Evolutionary conservation across 31 red algal species (phyloP), one percentile per base, ranked within the genome.

Genomic region (Porphyra umbilicalis): DNA sequence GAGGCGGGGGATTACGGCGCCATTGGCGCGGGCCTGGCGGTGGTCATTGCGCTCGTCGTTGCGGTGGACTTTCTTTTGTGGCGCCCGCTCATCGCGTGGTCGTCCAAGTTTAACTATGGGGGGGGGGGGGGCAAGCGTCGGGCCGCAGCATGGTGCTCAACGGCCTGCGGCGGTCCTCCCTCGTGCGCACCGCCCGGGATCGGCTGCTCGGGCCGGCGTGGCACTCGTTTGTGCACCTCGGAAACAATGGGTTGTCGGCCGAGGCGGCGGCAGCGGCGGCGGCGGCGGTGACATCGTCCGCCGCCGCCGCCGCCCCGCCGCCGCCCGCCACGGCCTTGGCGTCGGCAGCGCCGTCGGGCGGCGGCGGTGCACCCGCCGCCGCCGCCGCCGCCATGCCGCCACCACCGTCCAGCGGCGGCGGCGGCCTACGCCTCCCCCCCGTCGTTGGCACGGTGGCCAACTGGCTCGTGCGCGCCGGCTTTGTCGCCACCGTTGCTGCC

Each of bases 41-140:
- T 88, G 0, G 83, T 98, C 35, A 84, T 98, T 80, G 77, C 82
- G 16, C 83, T 98, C 36, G 95, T 98, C 74, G 84, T 98, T 32
- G 84, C 91, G 20, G 87, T 93, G 37, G 93, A 98, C 82, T 89
- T 95, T 75, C 14, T 92, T 11, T 30, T 98, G n/a, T 98, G 96
- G 96, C 39, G 92, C 77, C 96, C 96, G 36, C 86, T 98, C 33
- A 95, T 98, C 36, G 89, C 92, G 18, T 98, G 96, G 96, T 92
- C 92, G 14, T 36, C 89, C n/a, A 90, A 88, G 77, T 98, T 98
- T 67, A 93, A 80, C 42, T 90, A 86, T 79, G 87, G 87, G 11
- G 82, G 85, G 33, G 77, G 57, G 20, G 38, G 25, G 38, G 82
- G 78, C 31, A 36, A 74, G 25, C 37, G 46, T 79, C 32, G 9